Evolutionary conservation across 306 rosid species (phyloP).

Genomic region (Pterocarpus macrocarpus): DNA sequence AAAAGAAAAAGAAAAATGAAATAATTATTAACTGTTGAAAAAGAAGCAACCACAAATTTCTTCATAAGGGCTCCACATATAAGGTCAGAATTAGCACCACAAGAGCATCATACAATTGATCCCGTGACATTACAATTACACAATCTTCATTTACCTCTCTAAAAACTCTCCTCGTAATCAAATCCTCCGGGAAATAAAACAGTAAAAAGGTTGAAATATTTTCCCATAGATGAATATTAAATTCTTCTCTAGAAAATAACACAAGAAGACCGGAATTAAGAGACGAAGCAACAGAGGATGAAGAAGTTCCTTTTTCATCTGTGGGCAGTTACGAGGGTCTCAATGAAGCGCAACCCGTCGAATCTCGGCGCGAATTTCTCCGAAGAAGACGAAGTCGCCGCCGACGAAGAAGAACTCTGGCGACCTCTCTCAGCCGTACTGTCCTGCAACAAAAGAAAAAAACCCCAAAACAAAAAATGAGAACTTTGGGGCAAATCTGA

Average conservation of each 20-base stretch:
- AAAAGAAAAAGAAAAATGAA: too few relatives aligned
- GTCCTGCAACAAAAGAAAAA: conserved; percentile 36
- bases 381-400: conserved; percentile 44
- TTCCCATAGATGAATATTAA: conserved; percentile 14
- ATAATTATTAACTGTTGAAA: too few relatives aligned
- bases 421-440: conserved; percentile 9
- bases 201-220: conserved; percentile 13
- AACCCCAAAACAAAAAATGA: neutral
- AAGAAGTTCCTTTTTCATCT: conserved; percentile 52
- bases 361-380: conserved; percentile 88
- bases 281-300: neutral
- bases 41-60: neutral
- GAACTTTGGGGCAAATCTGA: neutral
- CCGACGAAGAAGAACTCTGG: conserved; percentile 43
- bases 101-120: neutral
- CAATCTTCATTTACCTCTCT: neutral
- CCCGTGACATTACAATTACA: conserved; percentile 29
- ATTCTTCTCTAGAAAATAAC: neutral
- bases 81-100: neutral
- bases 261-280: neutral
- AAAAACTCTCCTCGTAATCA: conserved; percentile 2
- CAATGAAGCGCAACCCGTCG: conserved; percentile 92
- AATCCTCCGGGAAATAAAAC: neutral
- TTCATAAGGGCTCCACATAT: neutral
- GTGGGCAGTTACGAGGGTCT: conserved; percentile 93